phyloP scores from a whole-genome alignment of 306 rosid genomes.

The Herpetospermum pedunculosum region DNA sequence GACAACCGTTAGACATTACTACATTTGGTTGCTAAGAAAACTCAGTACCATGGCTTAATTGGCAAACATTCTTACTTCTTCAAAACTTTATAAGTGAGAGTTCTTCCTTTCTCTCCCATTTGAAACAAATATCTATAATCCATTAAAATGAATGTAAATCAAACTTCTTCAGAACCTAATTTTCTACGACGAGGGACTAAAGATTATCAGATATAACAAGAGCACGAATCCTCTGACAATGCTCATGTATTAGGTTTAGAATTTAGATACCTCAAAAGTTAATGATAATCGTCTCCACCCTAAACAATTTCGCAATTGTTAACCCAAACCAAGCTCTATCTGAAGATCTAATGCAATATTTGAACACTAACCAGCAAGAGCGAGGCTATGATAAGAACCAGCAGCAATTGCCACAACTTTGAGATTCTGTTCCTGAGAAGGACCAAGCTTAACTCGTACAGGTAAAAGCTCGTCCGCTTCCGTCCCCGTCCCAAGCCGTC shows the following conservation, averaged over 20 bases:
- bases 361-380: slow-evolving; percentile 52
- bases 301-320: background rate
- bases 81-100: background rate
- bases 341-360: background rate
- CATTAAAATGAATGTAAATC: background rate
- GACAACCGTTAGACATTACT: too few relatives aligned
- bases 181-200: background rate
- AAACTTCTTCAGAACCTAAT: background rate
- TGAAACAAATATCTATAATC: background rate
- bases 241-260: background rate
- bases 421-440: slow-evolving; percentile 15
- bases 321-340: background rate
- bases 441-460: slow-evolving; percentile 32
- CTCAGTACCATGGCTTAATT: too few relatives aligned
- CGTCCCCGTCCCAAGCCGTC: slow-evolving; percentile 65
- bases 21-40: too few relatives aligned
- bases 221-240: background rate
- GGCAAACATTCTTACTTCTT: background rate
- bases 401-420: slow-evolving; percentile 60
- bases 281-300: background rate
- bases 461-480: slow-evolving; percentile 55
- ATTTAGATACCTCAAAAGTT: background rate
- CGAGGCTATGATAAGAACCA: slow-evolving; percentile 90
- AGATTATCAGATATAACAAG: background rate
- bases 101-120: background rate